Percentiles rank a stretch among this genome's conserved stretches.
Evolutionary conservation across 108 stramenopile species (phyloP).

Genomic region (Cyclotella atomus): DNA sequence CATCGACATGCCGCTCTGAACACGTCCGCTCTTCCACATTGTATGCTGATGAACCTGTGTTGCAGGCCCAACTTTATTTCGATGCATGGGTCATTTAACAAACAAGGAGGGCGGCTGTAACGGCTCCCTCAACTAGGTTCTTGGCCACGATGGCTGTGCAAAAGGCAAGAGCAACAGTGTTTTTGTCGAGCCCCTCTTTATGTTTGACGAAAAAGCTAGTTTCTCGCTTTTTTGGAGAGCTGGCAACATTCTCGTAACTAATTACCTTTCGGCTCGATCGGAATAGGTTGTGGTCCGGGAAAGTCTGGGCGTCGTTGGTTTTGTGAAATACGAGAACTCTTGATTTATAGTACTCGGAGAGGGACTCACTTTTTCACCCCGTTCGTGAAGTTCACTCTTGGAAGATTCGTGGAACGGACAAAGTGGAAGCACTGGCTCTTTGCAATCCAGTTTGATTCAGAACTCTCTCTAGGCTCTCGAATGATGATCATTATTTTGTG

Average conservation of each 20-base stretch:
- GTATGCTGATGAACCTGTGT: not conserved
- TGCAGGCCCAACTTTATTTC: slow-evolving; percentile 18
- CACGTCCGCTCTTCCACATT: slow-evolving; percentile 35
- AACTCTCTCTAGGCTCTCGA: too few relatives aligned
- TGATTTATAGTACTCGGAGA: not conserved
- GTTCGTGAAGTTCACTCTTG: too few relatives aligned
- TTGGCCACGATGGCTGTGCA: not conserved
- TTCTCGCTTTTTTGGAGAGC: not conserved
- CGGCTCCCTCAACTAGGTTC: not conserved
- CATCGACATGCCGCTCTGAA: slow-evolving; percentile 77
- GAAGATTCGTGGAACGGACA: slow-evolving; percentile 7
- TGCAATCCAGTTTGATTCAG: not conserved
- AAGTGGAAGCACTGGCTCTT: not conserved
- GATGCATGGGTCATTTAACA: slow-evolving; percentile 3
- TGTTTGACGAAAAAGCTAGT: not conserved
- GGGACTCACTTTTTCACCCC: slow-evolving; percentile 1
- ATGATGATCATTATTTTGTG: too few relatives aligned
- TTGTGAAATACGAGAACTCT: not conserved
- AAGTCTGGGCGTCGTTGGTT: slow-evolving; percentile 17
- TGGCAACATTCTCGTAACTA: slow-evolving; percentile 5
- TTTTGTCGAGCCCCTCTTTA: not conserved
- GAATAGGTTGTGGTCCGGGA: not conserved
- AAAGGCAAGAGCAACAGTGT: not conserved
- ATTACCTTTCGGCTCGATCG: too few relatives aligned
- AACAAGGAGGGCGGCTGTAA: not conserved